Evolutionary conservation across 2,329 filamentous ascomycete species (phyloP), one percentile per base, ranked within the genome.

Genomic region (Cladosporium sphaerospermum): DNA sequence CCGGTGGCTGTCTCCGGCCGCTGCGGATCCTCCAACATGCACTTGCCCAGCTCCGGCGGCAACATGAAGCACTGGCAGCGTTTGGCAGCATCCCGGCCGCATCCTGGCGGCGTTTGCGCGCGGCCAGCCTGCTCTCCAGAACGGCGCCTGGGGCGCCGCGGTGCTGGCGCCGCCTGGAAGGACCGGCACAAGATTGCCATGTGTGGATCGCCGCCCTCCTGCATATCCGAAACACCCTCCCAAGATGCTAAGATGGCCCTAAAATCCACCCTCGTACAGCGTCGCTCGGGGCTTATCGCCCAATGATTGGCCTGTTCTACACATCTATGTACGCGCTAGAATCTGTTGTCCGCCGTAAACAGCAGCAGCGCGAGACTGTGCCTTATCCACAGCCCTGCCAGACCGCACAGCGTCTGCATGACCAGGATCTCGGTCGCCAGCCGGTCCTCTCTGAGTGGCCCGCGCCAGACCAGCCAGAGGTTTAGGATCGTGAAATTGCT

Each of bases 401-500:
- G 69, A 7, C 93, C 93, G 57, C 87, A 80, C 4, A 78, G 70
- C 13, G 82, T 75, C 75, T 99, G 93, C 71, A 96, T 79, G n/a
- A 73, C 73, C 43, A 93, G 80, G 56, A 99, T 78, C 68, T 93
- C 89, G 66, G 83, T 75, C 23, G 89, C 88, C 51, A 99, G 77
- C 43, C 82, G 79, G 71, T 96, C 88, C 69, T 99, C 93, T 57
- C 88, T 81, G 77, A 95, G 81, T 2, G 93, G 91, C 0, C 93
- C 93, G 68, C 91, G 85, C 88, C 90, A 95, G 48, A 97, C 88
- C 57, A 99, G 76, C 92, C 92, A 99, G 53, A 99, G 78, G 68
- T 99, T 99, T 60, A 99, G 77, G 45, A 99, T 80, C 8, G 93
- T 99, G 58, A 99, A 79, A 70, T 99, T 99, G 59, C 83, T 89